These are phyloP conservation scores for Lignosus rhinocerotis DNA, from an alignment of 1,284 basidiomycete species.

Conservation along the genomic window DNA sequence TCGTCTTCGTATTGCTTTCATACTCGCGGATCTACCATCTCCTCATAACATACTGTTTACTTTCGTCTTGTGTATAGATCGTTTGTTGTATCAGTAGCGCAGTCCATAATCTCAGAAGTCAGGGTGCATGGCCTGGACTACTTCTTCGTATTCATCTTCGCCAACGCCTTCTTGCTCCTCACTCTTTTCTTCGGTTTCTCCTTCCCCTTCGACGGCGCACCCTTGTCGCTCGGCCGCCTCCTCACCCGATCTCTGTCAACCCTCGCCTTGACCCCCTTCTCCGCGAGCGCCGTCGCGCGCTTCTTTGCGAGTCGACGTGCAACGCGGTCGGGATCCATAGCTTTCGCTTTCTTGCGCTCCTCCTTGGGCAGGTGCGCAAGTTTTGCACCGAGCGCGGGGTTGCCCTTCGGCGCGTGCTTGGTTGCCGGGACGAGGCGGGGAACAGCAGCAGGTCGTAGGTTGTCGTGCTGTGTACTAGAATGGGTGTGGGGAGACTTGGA, in stretches of 20 bases:
- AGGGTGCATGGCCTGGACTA: conserved; percentile 24
- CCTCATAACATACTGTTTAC: conserved; percentile 2
- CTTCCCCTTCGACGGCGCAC: conserved; percentile 20
- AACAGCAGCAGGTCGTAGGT: background rate
- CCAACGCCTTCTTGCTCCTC: conserved; percentile 55
- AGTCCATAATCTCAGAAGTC: background rate
- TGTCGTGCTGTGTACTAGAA: background rate
- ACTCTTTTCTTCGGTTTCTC: conserved; percentile 51
- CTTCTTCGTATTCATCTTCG: conserved; percentile 63
- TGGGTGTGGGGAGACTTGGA: conserved; percentile 13
- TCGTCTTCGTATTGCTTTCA: conserved; percentile 7
- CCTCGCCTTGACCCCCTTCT: conserved; percentile 41
- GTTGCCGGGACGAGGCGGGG: conserved; percentile 21
- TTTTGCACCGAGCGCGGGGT: conserved; percentile 77
- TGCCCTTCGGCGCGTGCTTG: conserved; percentile 63
- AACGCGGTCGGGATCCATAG: conserved; percentile 74
- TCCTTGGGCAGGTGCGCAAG: conserved; percentile 81
- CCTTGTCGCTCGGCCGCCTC: conserved; percentile 47
- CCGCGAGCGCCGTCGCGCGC: conserved; percentile 63
- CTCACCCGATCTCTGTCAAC: conserved; percentile 44
- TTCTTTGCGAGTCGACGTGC: conserved; percentile 89
- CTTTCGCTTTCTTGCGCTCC: conserved; percentile 81
- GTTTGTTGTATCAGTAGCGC: conserved; percentile 23
- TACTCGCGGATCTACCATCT: background rate
- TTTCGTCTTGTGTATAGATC: conserved; percentile 13